Base-by-base conservation (phyloP, 2,329 filamentous ascomycete species). In the Moelleriella libera region DNA sequence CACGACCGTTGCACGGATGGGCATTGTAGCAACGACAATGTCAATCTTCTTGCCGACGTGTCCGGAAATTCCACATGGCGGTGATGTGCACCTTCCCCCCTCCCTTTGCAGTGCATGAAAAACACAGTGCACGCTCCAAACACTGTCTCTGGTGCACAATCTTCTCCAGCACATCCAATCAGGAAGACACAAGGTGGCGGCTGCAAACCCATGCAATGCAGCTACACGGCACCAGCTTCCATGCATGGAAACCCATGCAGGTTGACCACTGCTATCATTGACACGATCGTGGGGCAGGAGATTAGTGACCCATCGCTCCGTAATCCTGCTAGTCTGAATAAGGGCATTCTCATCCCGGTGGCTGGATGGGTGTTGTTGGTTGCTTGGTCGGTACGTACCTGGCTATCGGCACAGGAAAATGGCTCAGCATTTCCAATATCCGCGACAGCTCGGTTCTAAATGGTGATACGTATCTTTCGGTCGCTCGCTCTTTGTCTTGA, bases 261-360 rank as follows among this genome's bases (percentile, higher is more conserved):
- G 30, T 28, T 12, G 32, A n/a, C 42, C 28, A 39, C 29, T 39
- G 14, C 41, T 29, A 44, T 43, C 44, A 41, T 31, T 32, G 31
- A 46, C 45, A 28, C 34, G 44, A 46, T 46, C 45, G 45, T 46
- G 45, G 45, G 45, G 45, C 45, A n/a, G 39, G 45, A 46, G 37
- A 46, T 42, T 46, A 8, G 5, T n/a, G 40, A 12, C 32, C 32
- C 8, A 21, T 21, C 3, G 21, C 21, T 21, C 21, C 21, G 21
- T 21, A 37, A 37, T 37, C 32, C 8, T 37, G 28, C 30, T 28
- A 32, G 42, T 41, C 29, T 11, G 44, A 28, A 21, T 21, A 21
- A 21, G 21, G 21, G 21, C 21, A 45, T 44, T 14, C 32, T 14
- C 31, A 42, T 30, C 32, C 14, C 43, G 32, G n/a, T 40, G 42